Evolutionary conservation across 2,329 filamentous ascomycete genomes (phyloP), one percentile per base, ranked within the genome.

Genomic region (Penicillium polonicum): DNA sequence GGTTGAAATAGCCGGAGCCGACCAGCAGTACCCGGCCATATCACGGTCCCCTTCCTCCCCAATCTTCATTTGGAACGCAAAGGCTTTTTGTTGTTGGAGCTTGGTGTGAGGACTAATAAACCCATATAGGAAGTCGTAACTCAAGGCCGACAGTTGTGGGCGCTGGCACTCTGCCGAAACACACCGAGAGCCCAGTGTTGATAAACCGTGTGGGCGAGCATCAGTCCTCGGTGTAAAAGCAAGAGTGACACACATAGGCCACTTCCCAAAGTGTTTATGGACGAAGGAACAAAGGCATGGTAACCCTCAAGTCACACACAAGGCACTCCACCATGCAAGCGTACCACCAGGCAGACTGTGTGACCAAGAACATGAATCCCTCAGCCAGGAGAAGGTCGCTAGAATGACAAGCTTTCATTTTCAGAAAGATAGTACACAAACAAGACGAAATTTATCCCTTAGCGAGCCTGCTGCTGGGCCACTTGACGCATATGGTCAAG

Each of bases 401-500:
- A 38, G n/a, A 38, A 19, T 35, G 19, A n/a, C 21, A 35, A 31
- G 33, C 52, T 55, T 55, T 44, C 39, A 13, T 38, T 42, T 36
- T 43, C 29, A 41, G 27, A 35, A 39, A 48, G 25, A n/a, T 31
- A 48, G 49, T 38, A 45, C 21, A 52, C 38, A 25, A 12, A 44
- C 48, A 57, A 23, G n/a, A 35, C 25, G 12, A 45, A 8, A 35
- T 7, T 27, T 6, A 19, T n/a, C 21, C 36, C 31, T 48, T 70
- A 72, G 51, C 67, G 70, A 53, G 64, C 59, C 53, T 72, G 67
- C 48, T 74, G 69, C 61, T 73, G 72, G 25, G 74, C 73, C 46
- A 69, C 60, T 57, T 74, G 70, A 42, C 75, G 71, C 60, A 87
- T 82, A 71, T 82, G 82, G 66, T 88, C 85, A 59, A 91, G 70